These are phyloP conservation scores for Saccharomycopsis guyanensis DNA, from an alignment of 805 yeast species.

Conservation along the genomic window DNA sequence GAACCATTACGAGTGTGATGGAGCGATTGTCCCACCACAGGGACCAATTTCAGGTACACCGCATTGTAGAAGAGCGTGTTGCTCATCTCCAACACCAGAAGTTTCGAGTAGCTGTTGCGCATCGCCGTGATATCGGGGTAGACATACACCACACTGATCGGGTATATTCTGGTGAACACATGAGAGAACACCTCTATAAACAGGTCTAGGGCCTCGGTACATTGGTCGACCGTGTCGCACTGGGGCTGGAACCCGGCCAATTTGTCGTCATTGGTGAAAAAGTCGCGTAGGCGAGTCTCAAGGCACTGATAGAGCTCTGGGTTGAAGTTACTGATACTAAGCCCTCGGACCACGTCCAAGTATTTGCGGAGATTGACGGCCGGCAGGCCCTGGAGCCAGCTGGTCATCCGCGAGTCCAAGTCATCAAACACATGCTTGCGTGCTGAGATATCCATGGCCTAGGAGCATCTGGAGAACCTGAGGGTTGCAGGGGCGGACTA, in stretches of 20 bases:
- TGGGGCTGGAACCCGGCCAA: not conserved
- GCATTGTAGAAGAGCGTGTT: conserved; percentile 6
- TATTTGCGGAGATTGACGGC: not conserved
- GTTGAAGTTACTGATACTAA: not conserved
- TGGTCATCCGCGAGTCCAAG: too few relatives aligned
- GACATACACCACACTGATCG: conserved; percentile 2
- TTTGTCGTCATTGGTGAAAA: not conserved
- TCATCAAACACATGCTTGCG: too few relatives aligned
- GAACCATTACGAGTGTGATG: not conserved
- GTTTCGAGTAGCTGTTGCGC: conserved; percentile 8
- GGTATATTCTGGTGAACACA: conserved; percentile 8
- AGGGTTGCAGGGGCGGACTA: too few relatives aligned
- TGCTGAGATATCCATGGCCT: too few relatives aligned
- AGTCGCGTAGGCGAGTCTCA: not conserved
- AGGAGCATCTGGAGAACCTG: too few relatives aligned
- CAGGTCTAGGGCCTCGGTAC: not conserved
- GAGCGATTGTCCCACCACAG: not conserved
- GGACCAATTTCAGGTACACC: not conserved
- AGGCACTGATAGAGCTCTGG: conserved; percentile 2
- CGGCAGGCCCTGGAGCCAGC: not conserved
- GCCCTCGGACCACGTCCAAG: not conserved
- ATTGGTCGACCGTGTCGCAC: not conserved
- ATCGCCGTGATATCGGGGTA: conserved; percentile 10
- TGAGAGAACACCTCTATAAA: conserved; percentile 7
- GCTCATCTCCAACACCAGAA: conserved; percentile 10